A percentile compares a stretch with the other conserved stretches of the same genome.
phyloP scores from a whole-genome alignment of 148 eudicot species.

The Camellia sinensis region DNA sequence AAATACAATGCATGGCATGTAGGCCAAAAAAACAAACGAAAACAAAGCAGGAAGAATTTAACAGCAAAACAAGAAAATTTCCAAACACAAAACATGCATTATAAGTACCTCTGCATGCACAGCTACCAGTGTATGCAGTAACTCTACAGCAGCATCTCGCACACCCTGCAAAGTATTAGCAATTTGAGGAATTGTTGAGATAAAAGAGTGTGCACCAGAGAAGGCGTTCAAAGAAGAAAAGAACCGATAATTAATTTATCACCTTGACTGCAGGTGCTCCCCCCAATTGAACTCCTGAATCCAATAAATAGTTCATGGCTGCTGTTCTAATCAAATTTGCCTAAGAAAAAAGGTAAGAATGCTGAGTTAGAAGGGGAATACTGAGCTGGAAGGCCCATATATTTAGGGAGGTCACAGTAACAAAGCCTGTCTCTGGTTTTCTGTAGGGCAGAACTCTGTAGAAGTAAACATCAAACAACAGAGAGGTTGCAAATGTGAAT shows the following conservation, averaged over 20 bases:
- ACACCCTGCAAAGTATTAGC: constrained; percentile 59
- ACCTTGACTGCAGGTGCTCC: constrained; percentile 89
- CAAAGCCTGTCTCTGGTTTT: not conserved
- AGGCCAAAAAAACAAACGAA: not conserved
- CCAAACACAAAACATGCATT: not conserved
- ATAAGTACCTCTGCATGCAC: constrained; percentile 90
- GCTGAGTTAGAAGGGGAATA: constrained; percentile 1
- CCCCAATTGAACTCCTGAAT: constrained; percentile 94
- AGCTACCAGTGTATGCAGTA: constrained; percentile 77
- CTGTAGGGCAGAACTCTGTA: no score
- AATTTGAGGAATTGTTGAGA: constrained; percentile 8
- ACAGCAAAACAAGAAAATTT: not conserved
- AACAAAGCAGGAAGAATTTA: not conserved
- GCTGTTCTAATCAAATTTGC: constrained; percentile 79
- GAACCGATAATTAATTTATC: constrained; percentile 16
- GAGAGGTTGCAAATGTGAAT: no score
- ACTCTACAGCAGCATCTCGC: constrained; percentile 93
- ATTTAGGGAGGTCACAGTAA: not conserved
- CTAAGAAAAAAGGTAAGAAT: constrained; percentile 33
- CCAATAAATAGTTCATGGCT: constrained; percentile 83
- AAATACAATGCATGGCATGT: not conserved
- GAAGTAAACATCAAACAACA: no score
- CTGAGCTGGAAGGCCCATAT: not conserved
- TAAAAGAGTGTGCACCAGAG: no score
- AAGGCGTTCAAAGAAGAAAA: not conserved